A percentile compares a stretch with the other conserved stretches of the same genome.
Conservation (phyloP, 192 early-diverging fungal species). For the Backusella parvicylindrica region DNA sequence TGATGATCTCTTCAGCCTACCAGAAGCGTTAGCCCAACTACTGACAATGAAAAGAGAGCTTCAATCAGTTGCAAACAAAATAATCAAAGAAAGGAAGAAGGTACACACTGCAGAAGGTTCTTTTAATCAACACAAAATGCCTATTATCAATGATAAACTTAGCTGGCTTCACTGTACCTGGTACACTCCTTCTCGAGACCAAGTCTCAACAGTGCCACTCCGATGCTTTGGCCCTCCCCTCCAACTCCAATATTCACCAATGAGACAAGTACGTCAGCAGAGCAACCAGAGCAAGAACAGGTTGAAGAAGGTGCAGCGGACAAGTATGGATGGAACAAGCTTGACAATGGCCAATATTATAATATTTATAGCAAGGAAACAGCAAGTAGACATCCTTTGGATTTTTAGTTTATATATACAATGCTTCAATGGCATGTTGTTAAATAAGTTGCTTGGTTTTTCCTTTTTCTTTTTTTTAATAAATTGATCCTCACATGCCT, state of each 20-base stretch:
- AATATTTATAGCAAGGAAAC: slow-evolving; percentile 4
- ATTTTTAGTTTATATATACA: background rate
- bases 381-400: background rate
- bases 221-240: background rate
- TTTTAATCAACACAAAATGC: background rate
- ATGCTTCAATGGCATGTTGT: background rate
- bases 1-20: background rate
- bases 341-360: background rate
- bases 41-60: background rate
- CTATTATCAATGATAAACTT: background rate
- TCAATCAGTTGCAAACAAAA: background rate
- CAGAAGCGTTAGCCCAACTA: background rate
- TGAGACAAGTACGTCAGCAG: background rate
- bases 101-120: background rate
- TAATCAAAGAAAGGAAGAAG: background rate
- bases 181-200: background rate
- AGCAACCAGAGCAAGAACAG: background rate
- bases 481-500: background rate
- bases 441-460: background rate
- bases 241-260: background rate
- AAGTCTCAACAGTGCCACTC: background rate
- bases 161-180: background rate
- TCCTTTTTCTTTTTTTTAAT: background rate
- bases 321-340: slow-evolving; percentile 5
- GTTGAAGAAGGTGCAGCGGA: background rate